Conservation (phyloP, 1,139 yeast genomes). For the Lodderomyces orthopsilosis region DNA sequence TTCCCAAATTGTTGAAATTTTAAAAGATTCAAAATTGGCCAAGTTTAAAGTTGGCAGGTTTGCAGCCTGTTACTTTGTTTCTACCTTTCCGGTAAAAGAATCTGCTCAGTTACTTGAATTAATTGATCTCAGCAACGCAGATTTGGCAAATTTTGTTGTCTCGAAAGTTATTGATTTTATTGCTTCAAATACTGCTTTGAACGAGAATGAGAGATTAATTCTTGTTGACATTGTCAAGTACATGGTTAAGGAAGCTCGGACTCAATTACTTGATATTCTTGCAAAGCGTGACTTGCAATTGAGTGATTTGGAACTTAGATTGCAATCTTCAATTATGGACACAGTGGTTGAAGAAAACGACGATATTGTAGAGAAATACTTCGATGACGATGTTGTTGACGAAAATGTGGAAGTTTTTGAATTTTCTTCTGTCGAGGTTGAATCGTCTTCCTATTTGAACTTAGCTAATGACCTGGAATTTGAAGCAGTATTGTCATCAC, state of each 20-base stretch:
- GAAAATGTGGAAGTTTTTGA: conserved; percentile 11
- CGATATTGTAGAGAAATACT: conserved; percentile 7
- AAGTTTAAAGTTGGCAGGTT: conserved; percentile 32
- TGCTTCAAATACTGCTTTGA: background rate
- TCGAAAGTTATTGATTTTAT: background rate
- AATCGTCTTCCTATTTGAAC: conserved; percentile 37
- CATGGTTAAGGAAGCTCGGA: conserved; percentile 17
- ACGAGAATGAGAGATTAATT: background rate
- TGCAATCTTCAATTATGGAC: conserved; percentile 56
- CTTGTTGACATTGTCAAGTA: background rate
- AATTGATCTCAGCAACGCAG: conserved; percentile 18
- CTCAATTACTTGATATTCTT: conserved; percentile 40
- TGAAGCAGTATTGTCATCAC: conserved; percentile 11
- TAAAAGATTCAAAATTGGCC: conserved; percentile 21
- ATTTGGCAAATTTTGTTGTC: background rate
- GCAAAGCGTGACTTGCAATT: conserved; percentile 35
- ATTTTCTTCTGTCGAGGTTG: conserved; percentile 21
- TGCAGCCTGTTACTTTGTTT: conserved; percentile 27
- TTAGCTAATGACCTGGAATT: conserved; percentile 40
- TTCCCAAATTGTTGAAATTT: conserved; percentile 5
- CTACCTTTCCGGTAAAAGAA: conserved; percentile 18
- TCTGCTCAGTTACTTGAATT: conserved; percentile 22
- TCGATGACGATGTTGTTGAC: background rate
- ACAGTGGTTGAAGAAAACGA: conserved; percentile 9
- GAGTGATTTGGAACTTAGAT: conserved; percentile 62